Percentiles rank a stretch among this genome's conserved stretches.
Evolutionary conservation across 2,329 filamentous ascomycete species (phyloP).

Genomic region (Claviceps purpurea): DNA sequence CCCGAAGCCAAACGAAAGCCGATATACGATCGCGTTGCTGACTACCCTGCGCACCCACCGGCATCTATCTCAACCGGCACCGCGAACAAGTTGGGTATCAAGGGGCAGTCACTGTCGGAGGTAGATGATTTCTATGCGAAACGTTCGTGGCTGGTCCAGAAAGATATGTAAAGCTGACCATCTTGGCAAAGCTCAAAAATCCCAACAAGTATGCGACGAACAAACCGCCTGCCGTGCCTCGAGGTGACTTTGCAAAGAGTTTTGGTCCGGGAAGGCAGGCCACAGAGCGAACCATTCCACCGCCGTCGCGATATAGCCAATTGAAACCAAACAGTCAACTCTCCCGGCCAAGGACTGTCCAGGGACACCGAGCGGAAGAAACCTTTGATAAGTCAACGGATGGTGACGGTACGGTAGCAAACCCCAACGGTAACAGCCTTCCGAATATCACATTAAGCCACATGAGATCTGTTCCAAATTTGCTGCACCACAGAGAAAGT

Average conservation of each 20-base stretch:
- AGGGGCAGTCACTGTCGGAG: slow-evolving; percentile 24
- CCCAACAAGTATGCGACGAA: slow-evolving; percentile 27
- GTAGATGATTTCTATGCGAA: not conserved
- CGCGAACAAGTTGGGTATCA: slow-evolving; percentile 26
- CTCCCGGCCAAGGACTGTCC: slow-evolving; percentile 24
- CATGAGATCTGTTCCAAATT: slow-evolving; percentile 14
- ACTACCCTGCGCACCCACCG: slow-evolving; percentile 27
- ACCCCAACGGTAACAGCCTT: slow-evolving; percentile 7
- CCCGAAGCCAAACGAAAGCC: slow-evolving; percentile 49
- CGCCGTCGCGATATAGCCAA: slow-evolving; percentile 36
- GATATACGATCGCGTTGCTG: slow-evolving; percentile 39
- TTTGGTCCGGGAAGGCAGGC: slow-evolving; percentile 39
- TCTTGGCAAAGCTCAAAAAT: slow-evolving; percentile 19
- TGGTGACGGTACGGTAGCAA: slow-evolving; percentile 22
- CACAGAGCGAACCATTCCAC: slow-evolving; percentile 36
- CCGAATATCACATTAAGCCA: slow-evolving; percentile 13
- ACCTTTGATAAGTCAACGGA: slow-evolving; percentile 20
- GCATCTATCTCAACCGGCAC: slow-evolving; percentile 20
- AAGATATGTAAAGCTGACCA: not conserved
- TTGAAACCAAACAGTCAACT: slow-evolving; percentile 27
- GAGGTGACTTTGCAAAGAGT: slow-evolving; percentile 42
- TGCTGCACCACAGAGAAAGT: slow-evolving; percentile 26
- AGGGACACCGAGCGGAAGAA: slow-evolving; percentile 27
- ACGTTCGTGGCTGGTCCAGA: not conserved
- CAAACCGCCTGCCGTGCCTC: slow-evolving; percentile 12